Percentiles rank a stretch among this genome's conserved stretches.
phyloP scores from a whole-genome alignment of 2,329 filamentous ascomycete species.

The Alternaria metachromatica region DNA sequence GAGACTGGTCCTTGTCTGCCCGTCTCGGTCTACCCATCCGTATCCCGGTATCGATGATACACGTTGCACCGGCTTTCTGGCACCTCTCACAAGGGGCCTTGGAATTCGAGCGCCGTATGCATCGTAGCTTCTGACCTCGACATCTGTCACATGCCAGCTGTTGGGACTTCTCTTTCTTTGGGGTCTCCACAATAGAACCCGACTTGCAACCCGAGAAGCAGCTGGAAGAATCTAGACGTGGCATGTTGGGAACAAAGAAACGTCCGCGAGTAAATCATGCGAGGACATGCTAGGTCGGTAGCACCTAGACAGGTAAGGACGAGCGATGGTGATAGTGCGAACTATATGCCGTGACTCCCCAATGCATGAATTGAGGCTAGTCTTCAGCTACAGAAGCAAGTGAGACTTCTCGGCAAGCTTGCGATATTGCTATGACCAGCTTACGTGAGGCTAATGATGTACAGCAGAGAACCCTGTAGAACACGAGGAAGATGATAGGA shows the following conservation, averaged over 20 bases:
- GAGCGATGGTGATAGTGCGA: neutral
- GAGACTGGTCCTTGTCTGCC: neutral
- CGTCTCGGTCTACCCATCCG: neutral
- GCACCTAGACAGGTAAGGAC: neutral
- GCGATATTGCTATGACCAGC: neutral
- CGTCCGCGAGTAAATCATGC: neutral
- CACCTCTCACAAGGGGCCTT: neutral
- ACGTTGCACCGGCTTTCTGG: neutral
- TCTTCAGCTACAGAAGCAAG: neutral
- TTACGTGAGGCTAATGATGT: neutral
- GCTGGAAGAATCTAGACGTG: neutral
- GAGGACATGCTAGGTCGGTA: neutral
- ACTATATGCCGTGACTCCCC: neutral
- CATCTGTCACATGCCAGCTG: neutral
- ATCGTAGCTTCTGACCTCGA: neutral
- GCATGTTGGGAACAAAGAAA: neutral
- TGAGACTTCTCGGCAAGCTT: neutral
- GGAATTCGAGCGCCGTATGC: neutral
- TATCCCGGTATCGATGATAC: neutral
- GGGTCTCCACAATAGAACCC: neutral
- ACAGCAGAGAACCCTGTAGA: neutral
- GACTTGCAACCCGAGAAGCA: neutral
- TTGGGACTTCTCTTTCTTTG: neutral
- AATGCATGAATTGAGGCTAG: neutral
- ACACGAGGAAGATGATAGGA: neutral